A percentile compares a stretch with the other conserved stretches of the same genome.
Conservation (phyloP, 2,329 filamentous ascomycete species). For the Aureobasidium subglaciale region DNA sequence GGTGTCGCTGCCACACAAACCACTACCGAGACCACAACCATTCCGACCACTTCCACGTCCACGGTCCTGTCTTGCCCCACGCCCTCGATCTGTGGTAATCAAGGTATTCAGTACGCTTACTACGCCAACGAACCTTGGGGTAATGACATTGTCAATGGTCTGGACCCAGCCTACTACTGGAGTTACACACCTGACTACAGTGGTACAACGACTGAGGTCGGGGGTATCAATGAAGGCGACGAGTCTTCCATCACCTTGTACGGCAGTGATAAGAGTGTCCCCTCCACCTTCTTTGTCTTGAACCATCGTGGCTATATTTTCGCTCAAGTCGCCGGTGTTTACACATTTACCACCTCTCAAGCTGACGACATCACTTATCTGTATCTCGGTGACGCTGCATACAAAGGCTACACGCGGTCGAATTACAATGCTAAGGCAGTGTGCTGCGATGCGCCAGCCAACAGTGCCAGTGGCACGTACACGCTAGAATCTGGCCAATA, state of each 20-base stretch:
- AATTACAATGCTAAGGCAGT: slow-evolving; percentile 15
- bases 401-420: slow-evolving; percentile 17
- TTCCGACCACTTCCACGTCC: slow-evolving; percentile 6
- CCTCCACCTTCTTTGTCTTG: slow-evolving; percentile 10
- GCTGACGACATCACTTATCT: slow-evolving; percentile 21
- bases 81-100: not conserved
- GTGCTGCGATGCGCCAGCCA: not conserved
- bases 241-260: not conserved
- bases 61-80: slow-evolving; percentile 20
- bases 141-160: not conserved
- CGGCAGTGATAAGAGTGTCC: not conserved
- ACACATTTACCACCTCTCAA: slow-evolving; percentile 19
- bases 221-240: not conserved
- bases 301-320: slow-evolving; percentile 22
- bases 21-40: slow-evolving; percentile 18
- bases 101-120: slow-evolving; percentile 8
- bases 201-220: not conserved
- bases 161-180: not conserved
- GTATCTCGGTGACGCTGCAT: slow-evolving; percentile 20
- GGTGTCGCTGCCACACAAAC: not conserved
- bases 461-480: not conserved
- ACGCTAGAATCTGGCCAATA: not conserved
- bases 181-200: not conserved
- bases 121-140: slow-evolving; percentile 6
- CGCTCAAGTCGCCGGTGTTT: slow-evolving; percentile 18